Evolutionary conservation across 495 filamentous ascomycete species (phyloP).

Genomic region (Cercophora scortea): DNA sequence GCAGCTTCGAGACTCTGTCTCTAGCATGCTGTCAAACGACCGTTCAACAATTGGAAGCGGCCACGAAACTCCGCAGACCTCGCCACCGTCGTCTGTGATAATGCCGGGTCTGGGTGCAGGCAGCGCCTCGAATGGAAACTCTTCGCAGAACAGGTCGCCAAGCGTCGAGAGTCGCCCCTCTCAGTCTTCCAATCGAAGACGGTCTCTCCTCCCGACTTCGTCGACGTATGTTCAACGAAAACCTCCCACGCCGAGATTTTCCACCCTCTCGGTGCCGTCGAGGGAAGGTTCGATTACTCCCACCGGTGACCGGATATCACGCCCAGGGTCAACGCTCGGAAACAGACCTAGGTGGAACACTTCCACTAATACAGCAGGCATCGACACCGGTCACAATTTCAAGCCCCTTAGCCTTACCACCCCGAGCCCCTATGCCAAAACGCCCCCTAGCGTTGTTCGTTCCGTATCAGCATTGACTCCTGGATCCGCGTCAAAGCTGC

Average conservation of each 20-base stretch:
- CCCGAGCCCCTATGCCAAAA: conserved; percentile 54
- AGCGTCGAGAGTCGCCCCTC: conserved; percentile 32
- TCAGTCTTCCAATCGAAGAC: conserved; percentile 31
- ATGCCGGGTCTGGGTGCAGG: conserved; percentile 51
- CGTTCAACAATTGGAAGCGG: conserved; percentile 65
- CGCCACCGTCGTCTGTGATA: conserved; percentile 82
- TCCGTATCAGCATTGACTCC: conserved; percentile 32
- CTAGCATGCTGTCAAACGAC: conserved; percentile 82
- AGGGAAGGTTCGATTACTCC: conserved; percentile 49
- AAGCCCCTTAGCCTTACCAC: conserved; percentile 57
- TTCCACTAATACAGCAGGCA: conserved; percentile 61
- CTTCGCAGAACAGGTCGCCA: conserved; percentile 33
- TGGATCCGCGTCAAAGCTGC: conserved; percentile 35
- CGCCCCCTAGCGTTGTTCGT: conserved; percentile 18
- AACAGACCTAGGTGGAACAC: conserved; percentile 74
- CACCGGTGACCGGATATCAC: conserved; percentile 40
- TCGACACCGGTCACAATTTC: conserved; percentile 61
- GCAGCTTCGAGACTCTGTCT: conserved; percentile 86
- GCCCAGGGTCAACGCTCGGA: conserved; percentile 38
- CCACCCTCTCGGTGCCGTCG: conserved; percentile 34
- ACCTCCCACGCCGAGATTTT: conserved; percentile 25
- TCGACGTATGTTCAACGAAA: conserved; percentile 16
- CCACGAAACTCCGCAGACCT: conserved; percentile 75
- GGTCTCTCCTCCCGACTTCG: conserved; percentile 22
- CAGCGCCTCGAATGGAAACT: conserved; percentile 27